These are phyloP conservation scores for Parascedosporium putredinis DNA, from an alignment of 2,329 filamentous ascomycete species.

Conservation along the genomic window DNA sequence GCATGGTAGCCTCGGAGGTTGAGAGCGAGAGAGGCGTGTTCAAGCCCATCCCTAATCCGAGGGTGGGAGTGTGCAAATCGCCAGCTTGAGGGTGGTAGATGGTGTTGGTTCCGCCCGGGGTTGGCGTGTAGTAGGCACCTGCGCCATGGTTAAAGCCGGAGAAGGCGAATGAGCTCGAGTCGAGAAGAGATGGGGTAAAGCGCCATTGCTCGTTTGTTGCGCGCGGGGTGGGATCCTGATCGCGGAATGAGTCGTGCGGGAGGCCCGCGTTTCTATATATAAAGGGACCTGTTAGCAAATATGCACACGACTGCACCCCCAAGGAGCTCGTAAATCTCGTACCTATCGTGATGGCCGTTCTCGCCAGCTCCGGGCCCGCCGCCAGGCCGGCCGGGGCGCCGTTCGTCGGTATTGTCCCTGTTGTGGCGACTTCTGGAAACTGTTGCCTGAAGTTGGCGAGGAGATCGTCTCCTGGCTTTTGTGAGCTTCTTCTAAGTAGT, in stretches of 20 bases:
- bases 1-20: slow-evolving; percentile 53
- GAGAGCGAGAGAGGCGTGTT: slow-evolving; percentile 75
- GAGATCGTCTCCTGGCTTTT: slow-evolving; percentile 79
- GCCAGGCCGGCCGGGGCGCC: slow-evolving; percentile 18
- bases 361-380: slow-evolving; percentile 4
- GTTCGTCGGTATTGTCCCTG: slow-evolving; percentile 30
- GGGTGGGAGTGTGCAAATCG: slow-evolving; percentile 74
- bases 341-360: slow-evolving; percentile 21
- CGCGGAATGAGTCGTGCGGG: slow-evolving; percentile 37
- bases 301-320: background rate
- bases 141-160: slow-evolving; percentile 66
- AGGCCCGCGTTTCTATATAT: background rate
- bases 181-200: slow-evolving; percentile 81
- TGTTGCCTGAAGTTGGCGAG: slow-evolving; percentile 74
- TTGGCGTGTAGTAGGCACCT: slow-evolving; percentile 76
- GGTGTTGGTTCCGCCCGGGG: slow-evolving; percentile 68
- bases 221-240: slow-evolving; percentile 74
- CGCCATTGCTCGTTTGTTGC: slow-evolving; percentile 73
- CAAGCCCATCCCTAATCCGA: slow-evolving; percentile 65
- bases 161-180: slow-evolving; percentile 76
- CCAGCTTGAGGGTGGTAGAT: slow-evolving; percentile 75
- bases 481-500: slow-evolving; percentile 55
- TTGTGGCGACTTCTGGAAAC: slow-evolving; percentile 61
- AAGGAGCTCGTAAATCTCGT: background rate
- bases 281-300: background rate